Percentiles rank a stretch among this genome's conserved stretches.
Conservation (phyloP, 2,329 filamentous ascomycete species). For the Thelonectria blattea region DNA sequence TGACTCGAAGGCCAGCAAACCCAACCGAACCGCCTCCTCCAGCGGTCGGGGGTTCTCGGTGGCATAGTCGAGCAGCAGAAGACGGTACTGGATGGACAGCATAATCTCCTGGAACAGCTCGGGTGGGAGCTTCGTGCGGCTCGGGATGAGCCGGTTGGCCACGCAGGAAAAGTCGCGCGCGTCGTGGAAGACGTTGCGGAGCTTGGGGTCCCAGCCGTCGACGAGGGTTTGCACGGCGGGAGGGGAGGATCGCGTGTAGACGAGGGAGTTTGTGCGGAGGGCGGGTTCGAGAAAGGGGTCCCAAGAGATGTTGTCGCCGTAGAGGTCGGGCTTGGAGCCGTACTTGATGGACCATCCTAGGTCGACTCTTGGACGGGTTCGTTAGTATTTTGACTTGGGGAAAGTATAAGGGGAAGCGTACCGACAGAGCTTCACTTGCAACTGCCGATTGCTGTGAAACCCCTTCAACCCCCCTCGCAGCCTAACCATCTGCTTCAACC, state of each 20-base stretch:
- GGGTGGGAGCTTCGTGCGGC: constrained; percentile 34
- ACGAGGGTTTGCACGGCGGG: constrained; percentile 17
- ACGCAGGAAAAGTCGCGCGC: constrained; percentile 39
- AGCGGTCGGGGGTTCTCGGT: constrained; percentile 10
- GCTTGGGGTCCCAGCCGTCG: constrained; percentile 29
- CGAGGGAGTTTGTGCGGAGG: background rate
- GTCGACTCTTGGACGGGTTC: constrained; percentile 29
- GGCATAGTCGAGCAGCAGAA: constrained; percentile 34
- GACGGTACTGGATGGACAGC: constrained; percentile 41
- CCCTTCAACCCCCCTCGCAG: constrained; percentile 36
- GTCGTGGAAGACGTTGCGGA: constrained; percentile 39
- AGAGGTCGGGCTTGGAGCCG: constrained; percentile 35
- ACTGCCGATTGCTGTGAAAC: constrained; percentile 33
- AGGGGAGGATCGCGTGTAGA: background rate
- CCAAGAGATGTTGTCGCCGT: constrained; percentile 28
- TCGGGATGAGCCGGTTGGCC: constrained; percentile 32
- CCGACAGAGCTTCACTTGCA: constrained; percentile 41
- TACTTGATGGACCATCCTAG: constrained; percentile 37
- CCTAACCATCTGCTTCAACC: constrained; percentile 33
- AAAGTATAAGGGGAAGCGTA: constrained; percentile 2
- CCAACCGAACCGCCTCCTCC: constrained; percentile 36
- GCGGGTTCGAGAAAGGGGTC: constrained; percentile 18
- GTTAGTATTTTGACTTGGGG: background rate
- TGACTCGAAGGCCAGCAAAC: constrained; percentile 40
- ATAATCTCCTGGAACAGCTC: constrained; percentile 40